phyloP scores from a whole-genome alignment of 1,284 basidiomycete genomes.

The Golubevia sp. region DNA sequence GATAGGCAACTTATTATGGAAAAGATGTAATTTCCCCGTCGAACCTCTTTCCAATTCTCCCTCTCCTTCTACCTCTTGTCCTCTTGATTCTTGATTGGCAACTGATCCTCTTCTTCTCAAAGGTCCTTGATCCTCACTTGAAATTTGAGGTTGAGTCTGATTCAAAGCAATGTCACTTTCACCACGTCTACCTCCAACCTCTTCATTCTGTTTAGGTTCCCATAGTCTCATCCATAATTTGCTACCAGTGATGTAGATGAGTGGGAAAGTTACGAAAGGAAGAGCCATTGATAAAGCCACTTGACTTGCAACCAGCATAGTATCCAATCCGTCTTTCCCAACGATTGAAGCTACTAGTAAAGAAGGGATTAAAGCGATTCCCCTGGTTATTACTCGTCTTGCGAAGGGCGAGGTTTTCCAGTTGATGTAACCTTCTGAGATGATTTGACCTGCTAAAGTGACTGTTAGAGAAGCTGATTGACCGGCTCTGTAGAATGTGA shows the following conservation, averaged over 20 bases:
- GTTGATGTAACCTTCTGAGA: constrained; percentile 89
- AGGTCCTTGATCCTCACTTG: no score
- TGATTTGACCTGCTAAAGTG: constrained; percentile 86
- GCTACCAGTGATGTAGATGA: constrained; percentile 39
- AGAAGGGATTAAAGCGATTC: constrained; percentile 84
- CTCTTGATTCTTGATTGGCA: constrained; percentile 1
- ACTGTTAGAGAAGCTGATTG: constrained; percentile 92
- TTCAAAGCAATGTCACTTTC: neutral
- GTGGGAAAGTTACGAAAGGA: constrained; percentile 67
- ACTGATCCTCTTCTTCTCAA: no score
- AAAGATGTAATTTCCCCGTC: constrained; percentile 3
- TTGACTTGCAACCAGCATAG: constrained; percentile 83
- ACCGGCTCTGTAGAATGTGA: constrained; percentile 82
- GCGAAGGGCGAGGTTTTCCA: constrained; percentile 84
- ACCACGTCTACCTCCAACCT: neutral
- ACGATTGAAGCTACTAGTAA: constrained; percentile 77
- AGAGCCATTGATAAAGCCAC: constrained; percentile 84
- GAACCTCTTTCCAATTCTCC: neutral
- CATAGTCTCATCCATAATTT: constrained; percentile 31
- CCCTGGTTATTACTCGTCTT: constrained; percentile 80
- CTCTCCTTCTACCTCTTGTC: neutral
- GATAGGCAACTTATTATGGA: constrained; percentile 6
- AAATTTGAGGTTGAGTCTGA: neutral
- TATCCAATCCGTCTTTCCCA: constrained; percentile 77
- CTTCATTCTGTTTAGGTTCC: constrained; percentile 2